Percentiles rank a stretch among this genome's conserved stretches.
Conservation (phyloP, 371 early-diverging fungal species). For the Blastocladiella emersonii region DNA sequence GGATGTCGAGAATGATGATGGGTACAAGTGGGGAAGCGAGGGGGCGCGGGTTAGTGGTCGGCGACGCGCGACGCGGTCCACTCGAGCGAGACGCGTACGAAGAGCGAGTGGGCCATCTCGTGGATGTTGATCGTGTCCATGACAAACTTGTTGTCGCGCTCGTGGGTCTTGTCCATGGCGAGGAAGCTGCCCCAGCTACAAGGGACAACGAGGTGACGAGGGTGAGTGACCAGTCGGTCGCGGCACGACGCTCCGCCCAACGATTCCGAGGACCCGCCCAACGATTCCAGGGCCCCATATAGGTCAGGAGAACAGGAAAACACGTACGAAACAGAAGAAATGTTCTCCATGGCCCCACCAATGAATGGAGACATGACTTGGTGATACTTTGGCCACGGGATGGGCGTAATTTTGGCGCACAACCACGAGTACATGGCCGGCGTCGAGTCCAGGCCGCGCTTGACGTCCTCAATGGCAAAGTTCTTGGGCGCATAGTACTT, state of each 20-base stretch:
- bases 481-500: conserved; percentile 32
- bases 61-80: too few species aligned
- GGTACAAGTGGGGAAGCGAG: too few species aligned
- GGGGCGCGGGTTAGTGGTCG: too few species aligned
- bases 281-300: too few species aligned
- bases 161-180: conserved; percentile 21
- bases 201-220: too few species aligned
- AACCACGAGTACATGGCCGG: conserved; percentile 37
- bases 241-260: too few species aligned
- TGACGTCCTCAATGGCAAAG: conserved; percentile 19
- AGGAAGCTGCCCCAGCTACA: conserved; percentile 18
- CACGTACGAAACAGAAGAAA: too few species aligned
- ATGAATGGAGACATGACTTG: conserved; percentile 25
- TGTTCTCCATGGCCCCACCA: conserved; percentile 47
- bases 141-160: conserved; percentile 14
- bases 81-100: conserved; percentile 49
- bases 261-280: too few species aligned
- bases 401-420: conserved; percentile 26
- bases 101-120: conserved; percentile 49
- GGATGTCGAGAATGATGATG: too few species aligned
- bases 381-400: conserved; percentile 46
- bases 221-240: too few species aligned
- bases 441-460: conserved; percentile 27
- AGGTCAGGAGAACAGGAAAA: too few species aligned
- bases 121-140: conserved; percentile 32